Evolutionary conservation across 768 basidiomycete genomes (phyloP).

Genomic region (Omphalotus guepiniiformis): DNA sequence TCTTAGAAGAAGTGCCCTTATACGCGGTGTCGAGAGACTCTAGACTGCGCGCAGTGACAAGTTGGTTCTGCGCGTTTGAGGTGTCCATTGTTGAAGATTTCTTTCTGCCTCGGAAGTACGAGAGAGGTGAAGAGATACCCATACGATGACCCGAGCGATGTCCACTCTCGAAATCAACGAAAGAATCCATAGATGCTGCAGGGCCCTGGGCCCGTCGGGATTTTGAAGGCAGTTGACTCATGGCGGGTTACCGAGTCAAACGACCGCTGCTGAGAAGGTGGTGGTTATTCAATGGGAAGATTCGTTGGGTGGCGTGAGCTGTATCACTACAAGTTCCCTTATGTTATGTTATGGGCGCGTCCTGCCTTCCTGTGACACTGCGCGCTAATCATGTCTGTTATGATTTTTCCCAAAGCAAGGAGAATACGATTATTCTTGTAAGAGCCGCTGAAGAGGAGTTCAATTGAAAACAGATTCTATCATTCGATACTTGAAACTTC

Average conservation of each 20-base stretch:
- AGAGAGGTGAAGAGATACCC: constrained; percentile 1
- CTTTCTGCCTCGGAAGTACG: constrained; percentile 1
- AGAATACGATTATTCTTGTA: too few species aligned
- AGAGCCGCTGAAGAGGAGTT: too few species aligned
- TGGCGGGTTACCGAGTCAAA: neutral
- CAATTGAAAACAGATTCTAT: too few species aligned
- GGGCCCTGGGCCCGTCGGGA: neutral
- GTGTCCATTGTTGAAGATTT: constrained; percentile 1
- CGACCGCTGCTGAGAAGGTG: neutral
- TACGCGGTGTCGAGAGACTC: neutral
- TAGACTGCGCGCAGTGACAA: neutral
- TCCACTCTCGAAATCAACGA: constrained; percentile 6
- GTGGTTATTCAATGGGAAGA: neutral
- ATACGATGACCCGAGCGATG: neutral
- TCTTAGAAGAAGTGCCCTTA: neutral
- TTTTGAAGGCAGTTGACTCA: neutral
- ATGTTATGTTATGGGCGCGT: neutral
- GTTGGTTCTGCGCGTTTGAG: neutral
- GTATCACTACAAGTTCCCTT: neutral
- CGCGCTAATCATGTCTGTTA: too few species aligned
- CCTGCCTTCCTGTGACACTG: constrained; percentile 20
- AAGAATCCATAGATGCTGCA: constrained; percentile 4
- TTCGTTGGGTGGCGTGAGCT: neutral
- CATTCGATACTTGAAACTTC: too few species aligned
- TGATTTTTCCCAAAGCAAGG: too few species aligned